phyloP scores from a whole-genome alignment of 345 rosid species.

The Mercurialis annua region DNA sequence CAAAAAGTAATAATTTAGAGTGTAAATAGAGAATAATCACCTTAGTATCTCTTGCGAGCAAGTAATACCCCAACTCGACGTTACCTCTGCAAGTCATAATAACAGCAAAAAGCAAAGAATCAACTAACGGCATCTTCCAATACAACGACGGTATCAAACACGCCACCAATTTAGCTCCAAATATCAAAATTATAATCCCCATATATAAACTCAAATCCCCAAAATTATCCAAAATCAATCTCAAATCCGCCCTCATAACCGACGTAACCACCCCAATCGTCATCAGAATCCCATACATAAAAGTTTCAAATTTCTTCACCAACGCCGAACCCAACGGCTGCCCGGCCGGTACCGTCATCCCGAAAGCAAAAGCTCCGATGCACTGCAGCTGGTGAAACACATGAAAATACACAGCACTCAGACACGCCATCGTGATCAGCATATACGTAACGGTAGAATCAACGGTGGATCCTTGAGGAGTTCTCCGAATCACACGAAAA shows the following conservation, averaged over 20 bases:
- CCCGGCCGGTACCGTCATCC: conserved; percentile 40
- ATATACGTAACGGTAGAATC: conserved; percentile 12
- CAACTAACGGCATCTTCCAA: background rate
- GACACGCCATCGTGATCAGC: conserved; percentile 14
- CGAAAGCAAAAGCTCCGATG: conserved; percentile 29
- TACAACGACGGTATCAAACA: background rate
- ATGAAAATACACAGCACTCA: conserved; percentile 9
- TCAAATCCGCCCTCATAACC: conserved; percentile 23
- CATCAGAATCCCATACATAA: conserved; percentile 23
- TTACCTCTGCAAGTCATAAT: background rate
- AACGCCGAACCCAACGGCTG: conserved; percentile 43
- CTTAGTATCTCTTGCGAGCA: background rate
- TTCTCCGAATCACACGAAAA: conserved; percentile 29
- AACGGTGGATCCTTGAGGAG: conserved; percentile 32
- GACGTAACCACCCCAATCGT: conserved; percentile 29
- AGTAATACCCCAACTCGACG: background rate
- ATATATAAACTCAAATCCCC: background rate
- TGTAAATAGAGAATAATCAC: background rate
- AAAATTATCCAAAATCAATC: background rate
- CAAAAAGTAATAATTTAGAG: no score
- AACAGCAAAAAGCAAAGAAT: background rate
- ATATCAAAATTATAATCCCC: background rate
- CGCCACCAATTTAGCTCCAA: background rate
- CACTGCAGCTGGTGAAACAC: conserved; percentile 3
- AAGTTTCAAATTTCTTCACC: conserved; percentile 30